phyloP scores from a whole-genome alignment of 2,329 filamentous ascomycete species.

The Trichoderma sp. region DNA sequence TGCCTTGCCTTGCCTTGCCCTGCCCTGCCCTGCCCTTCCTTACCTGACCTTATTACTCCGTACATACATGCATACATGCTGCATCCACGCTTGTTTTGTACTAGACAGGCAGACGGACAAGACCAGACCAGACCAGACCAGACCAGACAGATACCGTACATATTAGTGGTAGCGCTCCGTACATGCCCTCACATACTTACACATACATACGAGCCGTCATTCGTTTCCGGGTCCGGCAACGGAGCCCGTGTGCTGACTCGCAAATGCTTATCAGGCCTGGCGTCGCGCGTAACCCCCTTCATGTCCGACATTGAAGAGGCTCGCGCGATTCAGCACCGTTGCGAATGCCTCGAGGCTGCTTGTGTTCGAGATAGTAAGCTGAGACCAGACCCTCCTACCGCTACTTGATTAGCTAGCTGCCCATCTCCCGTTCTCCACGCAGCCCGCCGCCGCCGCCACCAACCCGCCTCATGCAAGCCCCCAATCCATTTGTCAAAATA shows the following conservation, averaged over 20 bases:
- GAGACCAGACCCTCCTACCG: slow-evolving; percentile 8
- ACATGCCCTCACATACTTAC: slow-evolving; percentile 4
- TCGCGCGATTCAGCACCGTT: slow-evolving; percentile 54
- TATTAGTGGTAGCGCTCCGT: background rate
- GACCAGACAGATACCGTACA: background rate
- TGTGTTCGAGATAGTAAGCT: slow-evolving; percentile 41
- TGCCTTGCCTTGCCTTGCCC: slow-evolving; percentile 5
- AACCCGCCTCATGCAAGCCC: slow-evolving; percentile 14
- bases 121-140: background rate
- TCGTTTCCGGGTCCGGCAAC: slow-evolving; percentile 7
- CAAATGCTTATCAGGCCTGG: slow-evolving; percentile 26
- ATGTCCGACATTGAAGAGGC: slow-evolving; percentile 57
- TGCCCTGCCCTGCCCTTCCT: background rate
- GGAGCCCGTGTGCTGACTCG: slow-evolving; percentile 19
- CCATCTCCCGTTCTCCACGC: slow-evolving; percentile 19
- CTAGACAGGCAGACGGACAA: background rate
- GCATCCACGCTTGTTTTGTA: background rate
- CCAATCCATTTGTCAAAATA: slow-evolving; percentile 13
- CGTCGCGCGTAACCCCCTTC: slow-evolving; percentile 37
- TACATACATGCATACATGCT: slow-evolving; percentile 6
- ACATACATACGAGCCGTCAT: background rate
- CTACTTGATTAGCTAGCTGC: slow-evolving; percentile 19
- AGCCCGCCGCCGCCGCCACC: slow-evolving; percentile 17
- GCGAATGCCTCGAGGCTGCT: slow-evolving; percentile 55
- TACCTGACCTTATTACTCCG: slow-evolving; percentile 3